Evolutionary conservation across 192 early-diverging fungal species (phyloP), one percentile per base, ranked within the genome.

Genomic region (Polychytrium aggregatum): DNA sequence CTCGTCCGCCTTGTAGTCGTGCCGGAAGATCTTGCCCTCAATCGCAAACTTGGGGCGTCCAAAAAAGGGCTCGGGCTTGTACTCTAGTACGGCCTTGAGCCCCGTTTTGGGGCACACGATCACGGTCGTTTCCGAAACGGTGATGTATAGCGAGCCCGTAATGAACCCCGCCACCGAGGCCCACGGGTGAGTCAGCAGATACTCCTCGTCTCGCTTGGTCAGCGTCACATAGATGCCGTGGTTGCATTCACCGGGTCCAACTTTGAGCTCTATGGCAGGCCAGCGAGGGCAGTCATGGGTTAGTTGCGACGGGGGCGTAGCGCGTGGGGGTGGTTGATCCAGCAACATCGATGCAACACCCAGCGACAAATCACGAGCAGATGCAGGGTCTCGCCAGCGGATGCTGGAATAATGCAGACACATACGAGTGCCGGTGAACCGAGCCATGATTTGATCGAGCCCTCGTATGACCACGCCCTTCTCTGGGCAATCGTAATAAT

Each of bases 51-150:
- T 77, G 29, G 70, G 64, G 41, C 78, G 75, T 20, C 76, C 75
- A 56, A 86, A 78, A 70, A 70, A 83, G 52, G 74, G 66, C 65
- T 84, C 85, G 45, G 83, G 81, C 55, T 84, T 87, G 59, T 83
- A 87, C 55, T 74, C 68, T 26, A 84, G 46, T 16, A 83, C 57
- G 29, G 74, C 60, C 25, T 74, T 74, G 39, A 87, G 57, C 20
- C 68, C 68, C 22, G 78, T 75, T 42, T 79, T 65, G 7, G 67
- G 64, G 55, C 85, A 87, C 4, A 71, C 68, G 31, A 87, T 68
- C 36, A 72, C 60, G 53, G 72, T 75, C 46, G 21, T 53, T 34
- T 83, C 85, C 48, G 63, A 50, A 39, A 84, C 58, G 37, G 71
- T 69, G 45, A 82, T 67, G 50, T 81, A 79, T 6, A 82, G 71